Evolutionary conservation across 352 stramenopile genomes (phyloP), one percentile per base, ranked within the genome.

Genomic region (Phytophthora constricta): DNA sequence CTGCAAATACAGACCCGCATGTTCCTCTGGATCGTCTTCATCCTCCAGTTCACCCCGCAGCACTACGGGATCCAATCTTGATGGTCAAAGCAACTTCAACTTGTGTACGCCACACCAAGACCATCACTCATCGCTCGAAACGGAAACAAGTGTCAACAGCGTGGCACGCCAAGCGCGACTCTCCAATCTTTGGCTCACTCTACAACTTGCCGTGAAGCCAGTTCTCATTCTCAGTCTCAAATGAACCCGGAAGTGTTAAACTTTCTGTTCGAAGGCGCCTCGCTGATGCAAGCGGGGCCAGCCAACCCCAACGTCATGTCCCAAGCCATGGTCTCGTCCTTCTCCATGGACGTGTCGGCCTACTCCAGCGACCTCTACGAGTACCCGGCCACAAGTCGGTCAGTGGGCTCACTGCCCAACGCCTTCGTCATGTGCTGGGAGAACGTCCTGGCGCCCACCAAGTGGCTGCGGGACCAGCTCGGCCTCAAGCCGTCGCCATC

Each of bases 371-470:
- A 87, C 43, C 59, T 87, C 16, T 85, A 86, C 57, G 77, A 85
- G 58, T 85, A 87, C 46, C 76, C 76, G 7, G 71, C 65, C 4
- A 71, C 65, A 5, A 72, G 72, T 19, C 67, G 64, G 39, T 22
- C 69, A 11, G 46, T 5, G 5, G 48, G 48, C 7, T 43, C 65
- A 17, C 63, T 89, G 8, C 70, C 66, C 28, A 91, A 91, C 48
- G 82, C 82, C 11, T 86, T 83, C 48, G 79, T 91, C 37, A 23
- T 91, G 51, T 87, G 79, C 68, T 91, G 81, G 79, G 82, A 91
- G 60, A 87, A 91, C 61, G 80, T 89, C 10, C 67, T 91, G 20
- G 54, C 85, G 16, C 82, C 82, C 1, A 68, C 76, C 46, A 86
- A 87, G 66, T 91, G 82, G 80, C 80, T 91, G 74, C 72, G 72